Evolutionary conservation across 495 filamentous ascomycete species (phyloP), one percentile per base, ranked within the genome.

Genomic region (Xylaria grammica): DNA sequence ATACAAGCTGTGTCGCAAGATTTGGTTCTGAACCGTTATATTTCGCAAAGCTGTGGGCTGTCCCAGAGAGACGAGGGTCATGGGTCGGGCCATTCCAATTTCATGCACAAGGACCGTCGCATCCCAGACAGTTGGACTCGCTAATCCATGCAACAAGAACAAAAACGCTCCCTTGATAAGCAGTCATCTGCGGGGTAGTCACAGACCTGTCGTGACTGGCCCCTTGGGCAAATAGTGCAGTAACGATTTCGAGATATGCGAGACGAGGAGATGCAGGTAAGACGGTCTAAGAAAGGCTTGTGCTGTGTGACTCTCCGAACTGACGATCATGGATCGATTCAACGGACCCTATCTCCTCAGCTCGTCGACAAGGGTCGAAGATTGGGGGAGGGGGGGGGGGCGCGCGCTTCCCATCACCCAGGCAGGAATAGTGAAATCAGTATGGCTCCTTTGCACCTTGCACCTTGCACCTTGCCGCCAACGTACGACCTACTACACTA

Each of bases 171-270:
- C 42, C 19, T 42, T 48, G 56, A 59, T 48, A 59, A 59, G 56
- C 56, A 59, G 56, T 59, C 56, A 59, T 59, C 56, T 59, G 56
- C 56, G 56, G 56, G 56, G 56, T 59, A 59, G 56, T 42, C 40
- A 36, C 26, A 30, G 38, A 7, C 56, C 42, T 34, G 40, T 59
- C n/a, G n/a, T 48, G 40, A 48, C 56, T 48, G 40, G 29, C 29
- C 8, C 54, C 54, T 58, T 17, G 54, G 17, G 17, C 36, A 5
- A 45, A 45, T 45, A 45, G 24, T 11, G 32, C 11, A 5, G 4
- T 36, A n/a, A 45, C 54, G 54, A 58, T 58, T 44, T 59, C 26
- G 42, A 59, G 56, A 59, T 59, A 59, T 59, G 56, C 56, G 56
- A 59, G 49, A 27, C n/a, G 56, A 48, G 42, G 40, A 22, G 42